phyloP scores from a whole-genome alignment of 202 grass and related monocot species.

The Setaria italica region DNA sequence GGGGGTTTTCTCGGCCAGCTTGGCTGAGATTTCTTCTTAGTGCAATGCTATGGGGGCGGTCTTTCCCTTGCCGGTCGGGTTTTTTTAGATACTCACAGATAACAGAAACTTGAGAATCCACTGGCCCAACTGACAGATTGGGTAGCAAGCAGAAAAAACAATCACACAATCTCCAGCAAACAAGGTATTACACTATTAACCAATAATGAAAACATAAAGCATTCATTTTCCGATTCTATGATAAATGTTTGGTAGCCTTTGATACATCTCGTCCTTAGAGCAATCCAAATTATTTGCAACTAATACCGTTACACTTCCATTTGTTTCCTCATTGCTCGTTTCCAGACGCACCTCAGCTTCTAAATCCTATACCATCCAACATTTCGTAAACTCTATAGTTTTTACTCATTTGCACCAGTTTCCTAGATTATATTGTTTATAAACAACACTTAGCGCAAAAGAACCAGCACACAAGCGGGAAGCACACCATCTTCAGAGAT shows the following conservation, averaged over 20 bases:
- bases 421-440: background rate
- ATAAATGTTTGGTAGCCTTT: background rate
- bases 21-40: too few species aligned
- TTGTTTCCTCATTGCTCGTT: background rate
- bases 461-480: background rate
- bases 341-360: background rate
- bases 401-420: background rate
- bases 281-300: background rate
- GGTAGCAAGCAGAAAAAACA: constrained; percentile 10
- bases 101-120: constrained; percentile 15
- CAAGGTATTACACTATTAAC: background rate
- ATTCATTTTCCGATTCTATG: background rate
- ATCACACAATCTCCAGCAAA: constrained; percentile 17
- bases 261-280: background rate
- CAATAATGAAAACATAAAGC: background rate
- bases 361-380: background rate
- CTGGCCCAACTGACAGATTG: background rate
- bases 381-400: background rate
- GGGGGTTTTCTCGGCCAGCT: too few species aligned
- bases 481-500: constrained; percentile 1
- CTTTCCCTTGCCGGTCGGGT: too few species aligned
- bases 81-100: constrained; percentile 3
- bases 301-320: background rate
- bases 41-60: too few species aligned
- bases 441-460: background rate